Base-by-base conservation (phyloP, 768 basidiomycete genomes). In the Pleurotus cornucopiae region DNA sequence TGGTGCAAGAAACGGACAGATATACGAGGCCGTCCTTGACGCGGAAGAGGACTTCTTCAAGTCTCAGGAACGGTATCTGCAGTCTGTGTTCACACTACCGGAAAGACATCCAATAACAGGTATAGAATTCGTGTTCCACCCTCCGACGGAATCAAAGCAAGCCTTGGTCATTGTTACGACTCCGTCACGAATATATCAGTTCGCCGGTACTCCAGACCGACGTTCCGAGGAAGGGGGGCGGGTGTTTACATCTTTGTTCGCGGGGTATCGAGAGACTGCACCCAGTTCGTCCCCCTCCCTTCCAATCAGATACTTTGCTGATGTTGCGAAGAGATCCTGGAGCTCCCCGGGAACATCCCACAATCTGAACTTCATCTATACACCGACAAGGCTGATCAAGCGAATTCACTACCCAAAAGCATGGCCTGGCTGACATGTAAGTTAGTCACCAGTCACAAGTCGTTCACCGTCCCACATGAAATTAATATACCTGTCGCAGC, bases 341-440 rank as follows among this genome's bases (percentile, higher is more conserved):
- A 98, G 67, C 76, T 98, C 5, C 94, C 94, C 14, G 91, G 95
- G 49, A 79, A 87, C 57, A 69, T 83, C 55, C 78, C 82, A 52
- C 74, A 83, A 59, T 94, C 92, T 3, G 88, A 94, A 64, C 74
- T 98, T 20, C 87, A 90, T 58, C 86, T 92, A 60, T 95, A 80
- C 65, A 86, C 86, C 6, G 80, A 81, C 0, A 83, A 87, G 66
- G 75, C 89, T 16, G 83, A 83, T 61, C 84, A 89, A 70, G 81
- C 82, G 16, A 72, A 82, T 34, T 86, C 86, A 12, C 67, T 89
- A 26, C 89, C 94, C 0, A 86, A 78, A 63, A 78, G 76, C 21
- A 74, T 97, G 61, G 96, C 93, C 3, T 98, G 96, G 96, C 79
- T 96, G 76, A 96, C 93, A 48, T 85, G 95, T 92, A 55, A 61